Evolutionary conservation across 352 stramenopile genomes (phyloP).

Genomic region (Globisporangium paroecandrum): DNA sequence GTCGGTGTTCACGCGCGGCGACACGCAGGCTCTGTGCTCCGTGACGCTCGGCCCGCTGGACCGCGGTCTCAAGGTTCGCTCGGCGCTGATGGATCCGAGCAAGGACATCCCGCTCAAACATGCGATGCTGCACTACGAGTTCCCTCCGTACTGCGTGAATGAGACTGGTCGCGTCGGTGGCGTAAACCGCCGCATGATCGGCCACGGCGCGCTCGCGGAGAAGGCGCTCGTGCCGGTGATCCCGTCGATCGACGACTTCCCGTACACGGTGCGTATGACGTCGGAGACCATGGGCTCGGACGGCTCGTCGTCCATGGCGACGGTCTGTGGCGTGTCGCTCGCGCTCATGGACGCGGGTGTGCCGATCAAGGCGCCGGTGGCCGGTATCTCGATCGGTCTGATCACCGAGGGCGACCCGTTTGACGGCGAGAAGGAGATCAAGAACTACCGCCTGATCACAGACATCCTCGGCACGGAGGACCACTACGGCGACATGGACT

Average conservation of each 20-base stretch:
- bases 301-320: slow-evolving; percentile 95
- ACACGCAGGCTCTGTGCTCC: slow-evolving; percentile 89
- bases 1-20: slow-evolving; percentile 81
- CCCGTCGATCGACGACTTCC: slow-evolving; percentile 90
- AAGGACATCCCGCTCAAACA: slow-evolving; percentile 55
- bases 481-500: slow-evolving; percentile 98
- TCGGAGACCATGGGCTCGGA: slow-evolving; percentile 95
- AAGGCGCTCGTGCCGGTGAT: slow-evolving; percentile 93
- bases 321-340: slow-evolving; percentile 95
- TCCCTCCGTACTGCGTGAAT: slow-evolving; percentile 97
- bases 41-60: slow-evolving; percentile 86
- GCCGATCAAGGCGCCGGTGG: slow-evolving; percentile 90
- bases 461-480: slow-evolving; percentile 98
- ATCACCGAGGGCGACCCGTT: slow-evolving; percentile 72
- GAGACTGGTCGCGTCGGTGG: slow-evolving; percentile 88
- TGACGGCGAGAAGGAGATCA: slow-evolving; percentile 59
- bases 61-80: slow-evolving; percentile 65
- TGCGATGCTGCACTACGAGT: slow-evolving; percentile 98
- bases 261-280: slow-evolving; percentile 96
- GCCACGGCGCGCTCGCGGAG: slow-evolving; percentile 96
- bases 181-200: slow-evolving; percentile 92
- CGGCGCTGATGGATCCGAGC: slow-evolving; percentile 43
- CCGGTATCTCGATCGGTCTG: slow-evolving; percentile 95
- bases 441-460: slow-evolving; percentile 90
- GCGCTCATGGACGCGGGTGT: slow-evolving; percentile 97